Conservation (phyloP, 2,329 filamentous ascomycete species). For the Incumbomyces delicatus region DNA sequence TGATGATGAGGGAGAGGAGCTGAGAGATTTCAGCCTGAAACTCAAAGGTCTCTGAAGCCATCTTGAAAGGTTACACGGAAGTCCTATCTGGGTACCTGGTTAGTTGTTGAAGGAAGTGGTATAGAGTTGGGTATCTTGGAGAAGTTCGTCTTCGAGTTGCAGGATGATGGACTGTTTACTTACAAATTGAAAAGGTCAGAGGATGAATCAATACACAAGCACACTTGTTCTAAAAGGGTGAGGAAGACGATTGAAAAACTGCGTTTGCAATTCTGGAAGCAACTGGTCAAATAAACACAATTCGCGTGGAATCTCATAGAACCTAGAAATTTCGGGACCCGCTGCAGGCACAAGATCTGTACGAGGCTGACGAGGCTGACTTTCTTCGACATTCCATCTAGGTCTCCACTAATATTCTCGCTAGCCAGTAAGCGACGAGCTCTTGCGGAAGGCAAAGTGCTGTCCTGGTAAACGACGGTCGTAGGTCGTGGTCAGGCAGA, state of each 20-base stretch:
- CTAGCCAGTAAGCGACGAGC: too few species aligned
- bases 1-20: constrained; percentile 98
- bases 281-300: neutral
- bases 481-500: too few species aligned
- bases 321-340: neutral
- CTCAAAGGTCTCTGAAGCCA: constrained; percentile 93
- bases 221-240: neutral
- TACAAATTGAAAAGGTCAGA: neutral
- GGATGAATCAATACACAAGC: neutral
- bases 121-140: neutral
- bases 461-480: too few species aligned
- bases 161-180: neutral
- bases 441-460: too few species aligned
- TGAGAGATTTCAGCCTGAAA: constrained; percentile 99
- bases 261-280: neutral
- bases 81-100: constrained; percentile 1
- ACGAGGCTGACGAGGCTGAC: neutral
- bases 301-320: neutral
- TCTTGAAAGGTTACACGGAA: constrained; percentile 43
- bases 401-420: neutral
- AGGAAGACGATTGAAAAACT: neutral
- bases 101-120: neutral
- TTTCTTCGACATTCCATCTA: neutral
- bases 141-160: neutral
- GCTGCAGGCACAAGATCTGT: neutral